Evolutionary conservation across 1,284 basidiomycete species (phyloP).

Genomic region (Naganishia albida): DNA sequence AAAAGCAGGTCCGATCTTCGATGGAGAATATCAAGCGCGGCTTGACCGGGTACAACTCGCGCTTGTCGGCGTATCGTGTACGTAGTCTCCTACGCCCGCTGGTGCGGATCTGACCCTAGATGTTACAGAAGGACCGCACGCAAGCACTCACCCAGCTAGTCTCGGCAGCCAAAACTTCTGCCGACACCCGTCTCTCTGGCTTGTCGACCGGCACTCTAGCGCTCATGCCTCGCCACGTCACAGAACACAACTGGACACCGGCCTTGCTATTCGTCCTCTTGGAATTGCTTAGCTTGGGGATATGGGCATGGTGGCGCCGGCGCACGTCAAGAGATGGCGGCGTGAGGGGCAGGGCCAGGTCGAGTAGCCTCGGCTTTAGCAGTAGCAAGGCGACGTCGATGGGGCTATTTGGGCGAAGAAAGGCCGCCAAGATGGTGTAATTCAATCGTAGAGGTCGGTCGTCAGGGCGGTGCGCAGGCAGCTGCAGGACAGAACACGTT

Average conservation of each 20-base stretch:
- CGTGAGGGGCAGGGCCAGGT: background rate
- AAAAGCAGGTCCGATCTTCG: constrained; percentile 31
- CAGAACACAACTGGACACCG: constrained; percentile 21
- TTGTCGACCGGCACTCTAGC: constrained; percentile 4
- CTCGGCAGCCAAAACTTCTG: background rate
- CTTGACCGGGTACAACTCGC: constrained; percentile 15
- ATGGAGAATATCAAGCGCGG: constrained; percentile 34
- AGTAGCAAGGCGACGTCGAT: constrained; percentile 15
- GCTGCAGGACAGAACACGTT: background rate
- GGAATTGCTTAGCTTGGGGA: background rate
- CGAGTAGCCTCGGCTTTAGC: constrained; percentile 9
- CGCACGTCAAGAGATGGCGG: background rate
- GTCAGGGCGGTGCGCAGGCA: no score
- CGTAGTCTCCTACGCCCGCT: background rate
- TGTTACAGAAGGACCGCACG: constrained; percentile 19
- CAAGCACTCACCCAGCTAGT: constrained; percentile 5
- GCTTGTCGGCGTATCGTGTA: constrained; percentile 2
- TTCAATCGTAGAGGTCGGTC: background rate
- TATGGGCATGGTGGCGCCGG: background rate
- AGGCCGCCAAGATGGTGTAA: constrained; percentile 25
- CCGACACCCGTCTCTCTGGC: background rate
- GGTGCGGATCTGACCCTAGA: background rate
- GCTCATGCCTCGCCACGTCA: constrained; percentile 8
- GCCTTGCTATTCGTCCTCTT: constrained; percentile 8
- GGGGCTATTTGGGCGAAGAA: constrained; percentile 21